phyloP scores from a whole-genome alignment of 1,284 basidiomycete genomes.

The Ceratobasidium theobromae region DNA sequence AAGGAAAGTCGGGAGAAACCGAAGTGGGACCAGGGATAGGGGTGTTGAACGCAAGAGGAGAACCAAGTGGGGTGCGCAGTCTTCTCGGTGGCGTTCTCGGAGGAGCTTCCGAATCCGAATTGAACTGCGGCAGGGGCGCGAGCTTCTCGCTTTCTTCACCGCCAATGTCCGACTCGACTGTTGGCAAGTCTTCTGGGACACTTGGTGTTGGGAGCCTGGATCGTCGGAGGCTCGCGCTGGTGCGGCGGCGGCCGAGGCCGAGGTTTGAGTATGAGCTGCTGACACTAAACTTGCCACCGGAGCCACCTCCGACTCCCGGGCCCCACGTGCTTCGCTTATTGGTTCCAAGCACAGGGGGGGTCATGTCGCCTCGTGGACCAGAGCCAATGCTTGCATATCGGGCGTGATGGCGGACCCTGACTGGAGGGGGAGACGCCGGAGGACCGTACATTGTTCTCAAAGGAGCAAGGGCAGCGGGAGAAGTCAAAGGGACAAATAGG shows the following conservation, averaged over 20 bases:
- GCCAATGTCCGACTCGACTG: conserved; percentile 38
- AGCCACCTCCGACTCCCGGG: not conserved
- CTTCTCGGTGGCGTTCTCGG: conserved; percentile 5
- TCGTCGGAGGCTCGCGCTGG: conserved; percentile 17
- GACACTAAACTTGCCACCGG: not conserved
- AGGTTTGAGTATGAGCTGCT: conserved; percentile 3
- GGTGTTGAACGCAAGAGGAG: conserved; percentile 41
- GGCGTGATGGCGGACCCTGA: conserved; percentile 9
- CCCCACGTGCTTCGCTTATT: conserved; percentile 31
- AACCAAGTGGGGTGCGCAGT: conserved; percentile 51
- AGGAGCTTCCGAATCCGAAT: conserved; percentile 12
- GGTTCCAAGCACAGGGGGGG: conserved; percentile 35
- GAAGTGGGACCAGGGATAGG: conserved; percentile 33
- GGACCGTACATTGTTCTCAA: conserved; percentile 83
- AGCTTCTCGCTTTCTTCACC: conserved; percentile 37
- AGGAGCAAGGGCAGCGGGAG: conserved; percentile 65
- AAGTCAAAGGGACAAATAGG: conserved; percentile 70
- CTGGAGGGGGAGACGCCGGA: conserved; percentile 42
- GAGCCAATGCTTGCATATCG: conserved; percentile 48
- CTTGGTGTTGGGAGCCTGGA: conserved; percentile 41
- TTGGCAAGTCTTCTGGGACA: conserved; percentile 44
- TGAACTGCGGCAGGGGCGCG: conserved; percentile 18
- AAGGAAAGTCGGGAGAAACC: not conserved
- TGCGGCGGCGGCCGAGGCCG: conserved; percentile 17
- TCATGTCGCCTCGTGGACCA: not conserved